phyloP scores from a whole-genome alignment of 768 basidiomycete genomes.

The Pisolithus albus region DNA sequence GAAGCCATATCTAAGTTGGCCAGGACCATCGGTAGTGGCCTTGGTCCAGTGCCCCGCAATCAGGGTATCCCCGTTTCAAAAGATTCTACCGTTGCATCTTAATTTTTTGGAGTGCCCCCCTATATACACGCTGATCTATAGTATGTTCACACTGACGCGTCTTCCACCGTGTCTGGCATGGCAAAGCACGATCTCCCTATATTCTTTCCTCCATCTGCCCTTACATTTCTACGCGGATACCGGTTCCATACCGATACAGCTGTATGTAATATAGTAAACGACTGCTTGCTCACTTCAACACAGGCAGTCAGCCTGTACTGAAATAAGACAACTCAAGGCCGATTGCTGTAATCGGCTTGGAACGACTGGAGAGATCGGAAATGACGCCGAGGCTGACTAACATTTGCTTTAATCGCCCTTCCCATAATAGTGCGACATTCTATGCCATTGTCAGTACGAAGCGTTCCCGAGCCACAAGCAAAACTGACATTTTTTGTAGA shows the following conservation, averaged over 20 bases:
- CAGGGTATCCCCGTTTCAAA: slow-evolving; percentile 20
- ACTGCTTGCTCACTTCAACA: not conserved
- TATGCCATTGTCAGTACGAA: slow-evolving; percentile 22
- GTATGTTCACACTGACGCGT: slow-evolving; percentile 4
- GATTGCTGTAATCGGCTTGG: slow-evolving; percentile 82
- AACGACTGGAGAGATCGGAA: slow-evolving; percentile 80
- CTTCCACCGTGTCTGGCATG: slow-evolving; percentile 11
- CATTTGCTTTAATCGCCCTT: slow-evolving; percentile 85
- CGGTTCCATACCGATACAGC: slow-evolving; percentile 2
- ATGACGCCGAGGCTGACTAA: slow-evolving; percentile 85
- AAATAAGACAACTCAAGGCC: slow-evolving; percentile 95
- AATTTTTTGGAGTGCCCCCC: slow-evolving; percentile 1
- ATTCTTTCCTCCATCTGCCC: slow-evolving; percentile 10
- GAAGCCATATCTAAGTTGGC: slow-evolving; percentile 65
- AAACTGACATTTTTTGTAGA: slow-evolving; percentile 80
- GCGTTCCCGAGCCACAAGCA: not conserved
- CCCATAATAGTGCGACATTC: slow-evolving; percentile 92
- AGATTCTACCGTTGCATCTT: slow-evolving; percentile 21
- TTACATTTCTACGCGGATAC: slow-evolving; percentile 18
- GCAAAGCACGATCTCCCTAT: slow-evolving; percentile 17
- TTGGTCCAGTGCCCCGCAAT: slow-evolving; percentile 19
- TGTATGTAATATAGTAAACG: slow-evolving; percentile 18
- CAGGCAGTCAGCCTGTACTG: slow-evolving; percentile 43
- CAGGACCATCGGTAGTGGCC: slow-evolving; percentile 52
- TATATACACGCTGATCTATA: slow-evolving; percentile 6